phyloP scores from a whole-genome alignment of 2,329 filamentous ascomycete genomes.

The Aspergillus novofumigatus region DNA sequence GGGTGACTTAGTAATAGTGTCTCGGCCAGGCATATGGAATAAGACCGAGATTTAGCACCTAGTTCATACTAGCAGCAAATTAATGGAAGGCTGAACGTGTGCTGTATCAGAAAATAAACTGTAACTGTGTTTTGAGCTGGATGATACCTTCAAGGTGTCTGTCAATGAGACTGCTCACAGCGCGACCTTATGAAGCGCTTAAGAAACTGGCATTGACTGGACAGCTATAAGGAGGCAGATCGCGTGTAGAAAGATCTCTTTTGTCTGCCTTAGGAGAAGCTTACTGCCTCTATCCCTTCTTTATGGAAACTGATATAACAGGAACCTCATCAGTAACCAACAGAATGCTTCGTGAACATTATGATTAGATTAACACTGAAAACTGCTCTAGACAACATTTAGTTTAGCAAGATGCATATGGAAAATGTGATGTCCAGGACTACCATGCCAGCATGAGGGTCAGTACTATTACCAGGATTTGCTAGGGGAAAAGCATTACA shows the following conservation, averaged over 20 bases:
- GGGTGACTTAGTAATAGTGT: slow-evolving; percentile 17
- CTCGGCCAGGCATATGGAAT: slow-evolving; percentile 17
- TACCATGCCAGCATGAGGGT: no score
- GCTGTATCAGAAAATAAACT: slow-evolving; percentile 15
- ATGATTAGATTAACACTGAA: no score
- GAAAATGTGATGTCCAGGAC: no score
- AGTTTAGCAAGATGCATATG: no score
- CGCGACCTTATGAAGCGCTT: slow-evolving; percentile 18
- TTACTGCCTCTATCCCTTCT: slow-evolving; percentile 15
- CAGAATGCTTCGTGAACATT: no score
- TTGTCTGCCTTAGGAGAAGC: slow-evolving; percentile 16
- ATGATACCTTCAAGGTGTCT: slow-evolving; percentile 18
- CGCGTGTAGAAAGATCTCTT: slow-evolving; percentile 16
- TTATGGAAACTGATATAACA: no score
- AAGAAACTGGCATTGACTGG: slow-evolving; percentile 18
- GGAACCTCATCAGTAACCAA: no score
- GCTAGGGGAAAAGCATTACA: no score
- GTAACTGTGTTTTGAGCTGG: slow-evolving; percentile 16
- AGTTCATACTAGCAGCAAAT: slow-evolving; percentile 16
- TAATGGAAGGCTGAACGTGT: slow-evolving; percentile 10
- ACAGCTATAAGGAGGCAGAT: slow-evolving; percentile 20
- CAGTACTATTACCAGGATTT: no score
- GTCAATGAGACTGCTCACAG: slow-evolving; percentile 18
- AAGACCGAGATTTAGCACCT: slow-evolving; percentile 14
- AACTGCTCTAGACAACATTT: no score